These are phyloP conservation scores for Quillaja saponaria DNA, from an alignment of 306 rosid genomes.

Conservation along the genomic window DNA sequence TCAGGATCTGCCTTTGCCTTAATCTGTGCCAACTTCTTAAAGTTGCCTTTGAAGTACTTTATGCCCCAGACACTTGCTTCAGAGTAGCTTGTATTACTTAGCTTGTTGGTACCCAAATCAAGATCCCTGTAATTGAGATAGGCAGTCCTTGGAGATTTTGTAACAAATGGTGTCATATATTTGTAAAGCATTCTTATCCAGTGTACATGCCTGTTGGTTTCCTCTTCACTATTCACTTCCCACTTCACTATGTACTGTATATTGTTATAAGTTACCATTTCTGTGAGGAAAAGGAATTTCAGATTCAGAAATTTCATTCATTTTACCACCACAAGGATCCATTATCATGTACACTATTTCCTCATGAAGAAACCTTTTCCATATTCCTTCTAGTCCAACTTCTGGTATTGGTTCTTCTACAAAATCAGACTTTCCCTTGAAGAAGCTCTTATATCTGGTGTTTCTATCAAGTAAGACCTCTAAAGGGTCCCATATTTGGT, in stretches of 20 bases:
- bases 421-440: slow-evolving; percentile 65
- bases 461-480: slow-evolving; percentile 47
- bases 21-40: slow-evolving; percentile 35
- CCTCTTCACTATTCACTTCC: slow-evolving; percentile 15
- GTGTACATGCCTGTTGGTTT: slow-evolving; percentile 19
- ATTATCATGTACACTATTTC: slow-evolving; percentile 42
- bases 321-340: slow-evolving; percentile 58
- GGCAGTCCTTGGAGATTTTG: slow-evolving; percentile 43
- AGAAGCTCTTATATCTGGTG: slow-evolving; percentile 37
- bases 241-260: slow-evolving; percentile 37
- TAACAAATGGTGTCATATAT: slow-evolving; percentile 41
- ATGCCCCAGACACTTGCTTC: slow-evolving; percentile 45
- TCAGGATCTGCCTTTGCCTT: slow-evolving; percentile 42
- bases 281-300: slow-evolving; percentile 63
- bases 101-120: slow-evolving; percentile 45
- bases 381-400: slow-evolving; percentile 38
- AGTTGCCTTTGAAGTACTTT: slow-evolving; percentile 41
- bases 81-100: slow-evolving; percentile 36
- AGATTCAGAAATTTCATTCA: slow-evolving; percentile 47
- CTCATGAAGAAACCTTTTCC: slow-evolving; percentile 49
- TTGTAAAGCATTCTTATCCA: slow-evolving; percentile 35
- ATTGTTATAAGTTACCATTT: slow-evolving; percentile 45
- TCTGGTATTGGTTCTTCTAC: slow-evolving; percentile 49
- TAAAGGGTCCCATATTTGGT: slow-evolving; percentile 24
- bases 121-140: slow-evolving; percentile 54